Percentiles rank a stretch among this genome's conserved stretches.
phyloP scores from a whole-genome alignment of 352 stramenopile species.

The Globisporangium yorkense region DNA sequence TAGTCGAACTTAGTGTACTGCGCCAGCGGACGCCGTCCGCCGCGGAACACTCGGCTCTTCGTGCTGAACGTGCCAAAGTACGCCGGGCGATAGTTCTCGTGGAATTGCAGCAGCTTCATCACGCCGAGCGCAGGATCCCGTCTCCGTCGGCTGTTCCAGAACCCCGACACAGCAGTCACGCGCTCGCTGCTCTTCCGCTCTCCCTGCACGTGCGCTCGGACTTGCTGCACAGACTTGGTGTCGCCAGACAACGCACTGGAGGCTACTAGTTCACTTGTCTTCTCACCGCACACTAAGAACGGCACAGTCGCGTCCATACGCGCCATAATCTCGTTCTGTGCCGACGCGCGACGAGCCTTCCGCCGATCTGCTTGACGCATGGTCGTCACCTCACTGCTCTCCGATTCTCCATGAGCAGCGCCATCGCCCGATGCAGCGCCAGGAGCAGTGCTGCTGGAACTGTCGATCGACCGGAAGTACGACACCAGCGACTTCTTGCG shows the following conservation, averaged over 20 bases:
- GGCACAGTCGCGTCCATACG: constrained; percentile 43
- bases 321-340: constrained; percentile 27
- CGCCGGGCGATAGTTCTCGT: constrained; percentile 76
- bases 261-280: neutral
- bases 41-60: constrained; percentile 43
- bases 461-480: constrained; percentile 57
- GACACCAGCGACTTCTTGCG: constrained; percentile 56
- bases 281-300: constrained; percentile 16
- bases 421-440: neutral
- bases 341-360: constrained; percentile 1
- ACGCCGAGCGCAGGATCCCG: constrained; percentile 55
- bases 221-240: constrained; percentile 7
- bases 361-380: constrained; percentile 1
- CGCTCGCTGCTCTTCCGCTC: constrained; percentile 15
- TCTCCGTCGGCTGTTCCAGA: constrained; percentile 49
- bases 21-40: constrained; percentile 57
- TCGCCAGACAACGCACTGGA: neutral
- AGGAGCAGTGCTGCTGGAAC: neutral
- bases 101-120: constrained; percentile 86
- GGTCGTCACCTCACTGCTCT: neutral
- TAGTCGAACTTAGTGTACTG: constrained; percentile 71
- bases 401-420: neutral
- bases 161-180: constrained; percentile 13
- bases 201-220: constrained; percentile 6
- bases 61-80: constrained; percentile 78